These are phyloP conservation scores for Xylaria bambusicola DNA, from an alignment of 495 filamentous ascomycete species.

Conservation along the genomic window DNA sequence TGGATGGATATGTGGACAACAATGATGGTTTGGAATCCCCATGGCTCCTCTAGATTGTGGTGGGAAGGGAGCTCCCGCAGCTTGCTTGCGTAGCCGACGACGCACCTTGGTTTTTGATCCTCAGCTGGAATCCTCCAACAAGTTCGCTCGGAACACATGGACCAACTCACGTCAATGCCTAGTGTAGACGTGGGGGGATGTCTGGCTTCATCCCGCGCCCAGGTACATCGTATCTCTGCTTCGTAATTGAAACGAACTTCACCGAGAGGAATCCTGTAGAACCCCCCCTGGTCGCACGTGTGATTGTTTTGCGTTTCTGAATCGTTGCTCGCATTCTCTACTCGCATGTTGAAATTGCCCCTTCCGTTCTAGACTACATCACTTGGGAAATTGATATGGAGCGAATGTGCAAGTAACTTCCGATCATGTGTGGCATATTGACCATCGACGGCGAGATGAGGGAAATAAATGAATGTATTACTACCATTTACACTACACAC, in stretches of 20 bases:
- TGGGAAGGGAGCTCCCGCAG: constrained; percentile 21
- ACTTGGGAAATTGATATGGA: neutral
- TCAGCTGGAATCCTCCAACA: constrained; percentile 16
- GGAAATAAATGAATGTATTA: neutral
- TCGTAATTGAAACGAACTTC: constrained; percentile 5
- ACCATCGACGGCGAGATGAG: too few relatives aligned
- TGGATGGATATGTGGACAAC: neutral
- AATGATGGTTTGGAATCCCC: neutral
- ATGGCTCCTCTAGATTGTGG: neutral
- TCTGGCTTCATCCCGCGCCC: constrained; percentile 4
- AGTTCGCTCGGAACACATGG: neutral
- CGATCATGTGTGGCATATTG: too few relatives aligned
- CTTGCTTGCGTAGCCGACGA: constrained; percentile 14
- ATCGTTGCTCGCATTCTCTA: neutral
- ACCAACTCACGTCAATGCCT: neutral
- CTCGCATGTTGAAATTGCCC: neutral
- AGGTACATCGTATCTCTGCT: neutral
- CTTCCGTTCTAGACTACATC: neutral
- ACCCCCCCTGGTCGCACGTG: constrained; percentile 15
- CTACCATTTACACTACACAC: neutral
- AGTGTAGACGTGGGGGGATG: constrained; percentile 2
- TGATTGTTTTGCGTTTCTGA: constrained; percentile 14
- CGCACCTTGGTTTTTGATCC: neutral
- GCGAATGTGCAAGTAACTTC: neutral
- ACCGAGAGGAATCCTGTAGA: constrained; percentile 8